phyloP scores from a whole-genome alignment of 495 filamentous ascomycete genomes.

The Lentithecium fluviatile region DNA sequence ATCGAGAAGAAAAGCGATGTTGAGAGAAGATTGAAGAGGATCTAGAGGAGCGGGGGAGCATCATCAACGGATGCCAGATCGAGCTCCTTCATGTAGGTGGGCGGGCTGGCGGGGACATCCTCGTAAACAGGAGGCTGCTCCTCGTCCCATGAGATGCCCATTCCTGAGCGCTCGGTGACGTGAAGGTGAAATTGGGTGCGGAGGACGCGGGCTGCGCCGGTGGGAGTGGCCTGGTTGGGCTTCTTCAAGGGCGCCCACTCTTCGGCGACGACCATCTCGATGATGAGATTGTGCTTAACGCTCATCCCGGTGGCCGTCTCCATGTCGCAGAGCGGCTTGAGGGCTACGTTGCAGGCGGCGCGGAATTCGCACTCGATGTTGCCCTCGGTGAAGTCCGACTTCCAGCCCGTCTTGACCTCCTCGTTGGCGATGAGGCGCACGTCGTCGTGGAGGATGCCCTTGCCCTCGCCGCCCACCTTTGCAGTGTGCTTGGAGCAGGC shows the following conservation, averaged over 20 bases:
- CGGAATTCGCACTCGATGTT: constrained; percentile 80
- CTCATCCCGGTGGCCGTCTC: constrained; percentile 74
- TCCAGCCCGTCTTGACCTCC: constrained; percentile 88
- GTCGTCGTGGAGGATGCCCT: constrained; percentile 77
- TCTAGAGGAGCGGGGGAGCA: background rate
- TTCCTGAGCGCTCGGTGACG: constrained; percentile 78
- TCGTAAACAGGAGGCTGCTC: constrained; percentile 93
- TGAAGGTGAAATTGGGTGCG: constrained; percentile 85
- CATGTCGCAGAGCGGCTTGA: constrained; percentile 73
- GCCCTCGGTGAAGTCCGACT: constrained; percentile 66
- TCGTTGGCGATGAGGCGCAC: constrained; percentile 69
- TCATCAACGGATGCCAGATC: constrained; percentile 25
- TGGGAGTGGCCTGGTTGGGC: constrained; percentile 72
- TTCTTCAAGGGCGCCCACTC: constrained; percentile 77
- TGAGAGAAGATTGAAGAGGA: too few relatives aligned
- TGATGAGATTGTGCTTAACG: constrained; percentile 77
- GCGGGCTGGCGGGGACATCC: constrained; percentile 86
- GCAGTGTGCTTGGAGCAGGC: constrained; percentile 76
- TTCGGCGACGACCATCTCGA: constrained; percentile 93
- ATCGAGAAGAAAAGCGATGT: too few relatives aligned
- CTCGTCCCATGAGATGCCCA: constrained; percentile 97
- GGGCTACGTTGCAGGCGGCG: constrained; percentile 60
- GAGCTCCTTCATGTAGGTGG: constrained; percentile 61
- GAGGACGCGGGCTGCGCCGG: constrained; percentile 85
- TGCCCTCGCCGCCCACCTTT: constrained; percentile 68